Percentiles rank a stretch among this genome's conserved stretches.
These are phyloP conservation scores for Hypoxylon sp. DNA, from an alignment of 2,329 filamentous ascomycete genomes.

Conservation along the genomic window DNA sequence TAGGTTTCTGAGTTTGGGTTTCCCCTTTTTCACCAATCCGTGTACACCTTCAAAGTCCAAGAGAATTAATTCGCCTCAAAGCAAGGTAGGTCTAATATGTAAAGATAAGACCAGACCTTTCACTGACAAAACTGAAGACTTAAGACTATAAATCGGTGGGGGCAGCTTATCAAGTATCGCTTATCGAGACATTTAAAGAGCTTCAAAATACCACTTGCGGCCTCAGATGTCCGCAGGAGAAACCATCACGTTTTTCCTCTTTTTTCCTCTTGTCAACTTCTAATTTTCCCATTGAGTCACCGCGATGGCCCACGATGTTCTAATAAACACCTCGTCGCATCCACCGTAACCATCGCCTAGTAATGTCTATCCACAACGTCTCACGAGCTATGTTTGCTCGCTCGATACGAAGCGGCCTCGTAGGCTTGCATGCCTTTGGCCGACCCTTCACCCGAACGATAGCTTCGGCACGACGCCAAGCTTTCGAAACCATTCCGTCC, in stretches of 20 bases:
- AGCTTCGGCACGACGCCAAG: slow-evolving; percentile 38
- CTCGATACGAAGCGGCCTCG: slow-evolving; percentile 39
- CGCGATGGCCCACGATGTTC: slow-evolving; percentile 45
- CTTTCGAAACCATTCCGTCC: slow-evolving; percentile 63
- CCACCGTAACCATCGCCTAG: slow-evolving; percentile 15
- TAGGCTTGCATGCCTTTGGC: slow-evolving; percentile 41
- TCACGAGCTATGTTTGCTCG: slow-evolving; percentile 42
- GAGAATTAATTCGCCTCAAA: not conserved
- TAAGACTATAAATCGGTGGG: slow-evolving; percentile 3
- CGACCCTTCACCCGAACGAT: slow-evolving; percentile 41
- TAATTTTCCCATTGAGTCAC: slow-evolving; percentile 43
- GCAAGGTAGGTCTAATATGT: too few species aligned
- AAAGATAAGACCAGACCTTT: too few species aligned
- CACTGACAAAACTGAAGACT: not conserved
- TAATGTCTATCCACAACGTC: not conserved
- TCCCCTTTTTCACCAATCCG: too few species aligned
- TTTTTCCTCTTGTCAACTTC: slow-evolving; percentile 29
- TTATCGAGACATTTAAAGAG: slow-evolving; percentile 12
- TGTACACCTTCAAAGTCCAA: not conserved
- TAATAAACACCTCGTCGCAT: slow-evolving; percentile 39
- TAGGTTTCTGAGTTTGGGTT: too few species aligned
- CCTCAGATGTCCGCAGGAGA: slow-evolving; percentile 50
- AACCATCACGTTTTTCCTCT: slow-evolving; percentile 47
- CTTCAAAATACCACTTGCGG: slow-evolving; percentile 26
- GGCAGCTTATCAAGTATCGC: slow-evolving; percentile 10